phyloP scores from a whole-genome alignment of 176 grass and related monocot species.

The Olyra latifolia region DNA sequence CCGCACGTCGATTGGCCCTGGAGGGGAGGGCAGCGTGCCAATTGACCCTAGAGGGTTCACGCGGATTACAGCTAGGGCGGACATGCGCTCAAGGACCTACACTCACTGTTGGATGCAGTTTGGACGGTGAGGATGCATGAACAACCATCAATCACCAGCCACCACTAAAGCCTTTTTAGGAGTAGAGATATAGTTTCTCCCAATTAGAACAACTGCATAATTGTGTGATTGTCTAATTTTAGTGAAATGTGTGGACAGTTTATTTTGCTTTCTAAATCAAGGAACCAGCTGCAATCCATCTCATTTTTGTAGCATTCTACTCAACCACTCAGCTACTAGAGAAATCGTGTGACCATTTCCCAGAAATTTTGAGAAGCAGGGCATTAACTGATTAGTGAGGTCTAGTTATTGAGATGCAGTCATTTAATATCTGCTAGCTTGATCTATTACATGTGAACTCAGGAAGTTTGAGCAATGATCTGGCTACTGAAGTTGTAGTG shows the following conservation, averaged over 20 bases:
- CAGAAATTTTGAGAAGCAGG: background rate
- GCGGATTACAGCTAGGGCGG: too few species aligned
- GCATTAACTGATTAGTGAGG: background rate
- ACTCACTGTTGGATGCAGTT: too few species aligned
- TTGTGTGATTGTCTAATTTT: background rate
- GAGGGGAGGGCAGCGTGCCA: too few species aligned
- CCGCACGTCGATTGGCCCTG: too few species aligned
- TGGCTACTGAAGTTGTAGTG: background rate
- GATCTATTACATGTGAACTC: background rate
- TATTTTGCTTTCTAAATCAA: background rate
- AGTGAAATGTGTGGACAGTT: background rate
- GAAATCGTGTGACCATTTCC: background rate
- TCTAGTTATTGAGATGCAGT: background rate
- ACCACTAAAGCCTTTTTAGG: too few species aligned
- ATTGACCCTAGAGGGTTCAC: too few species aligned
- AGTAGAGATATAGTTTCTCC: too few species aligned
- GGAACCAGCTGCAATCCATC: background rate
- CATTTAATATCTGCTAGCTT: background rate
- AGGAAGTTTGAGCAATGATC: background rate
- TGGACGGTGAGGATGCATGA: too few species aligned
- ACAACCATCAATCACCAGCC: too few species aligned
- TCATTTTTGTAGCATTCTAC: background rate
- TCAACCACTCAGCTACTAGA: background rate
- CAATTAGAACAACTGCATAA: background rate
- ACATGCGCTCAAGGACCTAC: too few species aligned